Conservation (phyloP, 2,329 filamentous ascomycete species). For the Xylariaceae sp. region DNA sequence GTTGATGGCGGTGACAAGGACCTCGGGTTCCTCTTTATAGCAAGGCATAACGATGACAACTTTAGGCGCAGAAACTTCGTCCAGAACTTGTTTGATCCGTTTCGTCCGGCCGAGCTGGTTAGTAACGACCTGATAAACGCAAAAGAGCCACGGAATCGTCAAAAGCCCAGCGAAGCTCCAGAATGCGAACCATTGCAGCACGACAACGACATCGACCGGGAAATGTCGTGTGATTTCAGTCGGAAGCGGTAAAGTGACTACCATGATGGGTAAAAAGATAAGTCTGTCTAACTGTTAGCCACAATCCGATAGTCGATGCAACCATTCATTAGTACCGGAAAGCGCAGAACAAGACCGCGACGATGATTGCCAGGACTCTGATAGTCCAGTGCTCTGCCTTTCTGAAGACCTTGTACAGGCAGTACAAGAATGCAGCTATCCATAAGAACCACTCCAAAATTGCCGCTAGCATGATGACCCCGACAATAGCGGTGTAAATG, state of each 20-base stretch:
- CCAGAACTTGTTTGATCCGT: constrained; percentile 76
- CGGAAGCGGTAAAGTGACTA: constrained; percentile 85
- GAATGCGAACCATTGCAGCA: constrained; percentile 93
- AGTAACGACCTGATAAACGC: constrained; percentile 85
- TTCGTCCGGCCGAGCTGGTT: constrained; percentile 78
- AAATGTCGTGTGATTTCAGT: constrained; percentile 66
- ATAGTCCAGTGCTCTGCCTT: constrained; percentile 90
- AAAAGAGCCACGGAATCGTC: constrained; percentile 87
- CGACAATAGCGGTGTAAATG: constrained; percentile 76
- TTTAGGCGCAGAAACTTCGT: constrained; percentile 84
- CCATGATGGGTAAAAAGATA: constrained; percentile 89
- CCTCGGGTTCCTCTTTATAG: constrained; percentile 83
- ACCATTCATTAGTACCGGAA: constrained; percentile 56
- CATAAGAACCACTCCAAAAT: constrained; percentile 91
- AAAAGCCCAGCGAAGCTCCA: constrained; percentile 85
- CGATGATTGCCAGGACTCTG: constrained; percentile 68
- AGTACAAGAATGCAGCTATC: constrained; percentile 92
- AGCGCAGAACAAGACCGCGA: constrained; percentile 68
- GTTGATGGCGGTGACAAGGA: constrained; percentile 80
- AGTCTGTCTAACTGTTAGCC: constrained; percentile 46
- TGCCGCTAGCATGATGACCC: constrained; percentile 76
- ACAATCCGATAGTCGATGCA: neutral
- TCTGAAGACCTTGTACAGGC: constrained; percentile 77
- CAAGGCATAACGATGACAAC: constrained; percentile 96
- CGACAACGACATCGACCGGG: constrained; percentile 61